These are phyloP conservation scores for Patellifolia procumbens DNA, from an alignment of 179 eudicot genomes.

Conservation along the genomic window DNA sequence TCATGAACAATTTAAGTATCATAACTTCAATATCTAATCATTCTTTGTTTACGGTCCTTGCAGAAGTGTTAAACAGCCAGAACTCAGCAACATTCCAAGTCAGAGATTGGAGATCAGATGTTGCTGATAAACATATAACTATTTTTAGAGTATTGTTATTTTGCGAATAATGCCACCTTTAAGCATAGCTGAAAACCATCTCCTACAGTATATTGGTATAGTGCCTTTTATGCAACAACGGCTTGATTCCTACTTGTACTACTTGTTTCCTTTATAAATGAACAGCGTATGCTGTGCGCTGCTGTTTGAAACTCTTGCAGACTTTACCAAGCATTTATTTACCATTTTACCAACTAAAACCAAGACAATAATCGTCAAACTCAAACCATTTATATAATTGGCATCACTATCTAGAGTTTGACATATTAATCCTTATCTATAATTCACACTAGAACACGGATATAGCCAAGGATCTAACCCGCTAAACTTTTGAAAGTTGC, in stretches of 20 bases:
- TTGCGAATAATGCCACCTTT: constrained; percentile 21
- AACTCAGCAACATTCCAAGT: background rate
- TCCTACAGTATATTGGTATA: constrained; percentile 5
- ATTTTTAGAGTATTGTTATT: background rate
- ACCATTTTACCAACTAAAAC: background rate
- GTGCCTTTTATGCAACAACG: constrained; percentile 2
- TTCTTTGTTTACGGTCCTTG: constrained; percentile 4
- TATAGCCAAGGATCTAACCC: background rate
- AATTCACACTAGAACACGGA: background rate
- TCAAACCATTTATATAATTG: background rate
- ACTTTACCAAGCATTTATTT: background rate
- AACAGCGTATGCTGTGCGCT: background rate
- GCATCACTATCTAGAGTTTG: background rate
- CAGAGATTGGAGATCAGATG: constrained; percentile 5
- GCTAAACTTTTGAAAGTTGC: background rate
- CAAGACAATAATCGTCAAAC: background rate
- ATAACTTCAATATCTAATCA: constrained; percentile 7
- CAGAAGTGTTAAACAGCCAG: constrained; percentile 25
- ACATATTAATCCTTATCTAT: background rate
- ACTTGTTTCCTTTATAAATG: background rate
- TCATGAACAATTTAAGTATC: background rate
- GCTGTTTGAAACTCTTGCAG: background rate
- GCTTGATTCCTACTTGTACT: background rate
- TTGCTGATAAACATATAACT: background rate
- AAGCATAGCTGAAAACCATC: constrained; percentile 3